Percentiles rank a stretch among this genome's conserved stretches.
These are phyloP conservation scores for Eimeria falciformis DNA, from an alignment of 169 alveolate species.

Conservation along the genomic window DNA sequence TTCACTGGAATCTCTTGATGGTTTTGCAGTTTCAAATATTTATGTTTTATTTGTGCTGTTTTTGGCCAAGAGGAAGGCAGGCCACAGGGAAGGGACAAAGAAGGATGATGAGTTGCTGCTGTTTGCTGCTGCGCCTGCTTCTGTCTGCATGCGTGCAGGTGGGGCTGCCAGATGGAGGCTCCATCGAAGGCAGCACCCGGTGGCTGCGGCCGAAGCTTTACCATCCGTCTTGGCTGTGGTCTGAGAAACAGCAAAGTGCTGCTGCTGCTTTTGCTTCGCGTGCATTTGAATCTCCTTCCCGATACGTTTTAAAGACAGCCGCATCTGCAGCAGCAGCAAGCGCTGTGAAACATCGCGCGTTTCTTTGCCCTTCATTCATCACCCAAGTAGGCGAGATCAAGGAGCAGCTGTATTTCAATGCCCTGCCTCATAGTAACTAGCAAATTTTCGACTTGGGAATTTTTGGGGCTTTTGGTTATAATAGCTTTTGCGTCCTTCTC, in stretches of 20 bases:
- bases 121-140: constrained; percentile 24
- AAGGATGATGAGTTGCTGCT: not conserved
- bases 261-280: constrained; percentile 60
- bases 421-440: too few relatives aligned
- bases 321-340: constrained; percentile 55
- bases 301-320: constrained; percentile 64
- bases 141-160: constrained; percentile 51
- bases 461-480: not conserved
- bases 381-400: constrained; percentile 18
- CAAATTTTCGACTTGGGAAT: too few relatives aligned
- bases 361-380: constrained; percentile 40
- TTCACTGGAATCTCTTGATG: too few relatives aligned
- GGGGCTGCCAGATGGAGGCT: constrained; percentile 65
- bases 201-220: constrained; percentile 42
- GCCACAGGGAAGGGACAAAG: not conserved
- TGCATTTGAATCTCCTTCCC: constrained; percentile 47
- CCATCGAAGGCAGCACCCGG: constrained; percentile 71
- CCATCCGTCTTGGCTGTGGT: constrained; percentile 77
- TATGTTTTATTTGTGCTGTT: not conserved
- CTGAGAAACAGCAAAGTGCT: constrained; percentile 37
- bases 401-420: not conserved
- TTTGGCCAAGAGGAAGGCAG: not conserved
- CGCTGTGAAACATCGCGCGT: not conserved
- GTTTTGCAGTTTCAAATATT: too few relatives aligned
- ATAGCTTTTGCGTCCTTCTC: too few relatives aligned